Evolutionary conservation across 352 stramenopile genomes (phyloP).

Genomic region (Phytophthora tubulina): DNA sequence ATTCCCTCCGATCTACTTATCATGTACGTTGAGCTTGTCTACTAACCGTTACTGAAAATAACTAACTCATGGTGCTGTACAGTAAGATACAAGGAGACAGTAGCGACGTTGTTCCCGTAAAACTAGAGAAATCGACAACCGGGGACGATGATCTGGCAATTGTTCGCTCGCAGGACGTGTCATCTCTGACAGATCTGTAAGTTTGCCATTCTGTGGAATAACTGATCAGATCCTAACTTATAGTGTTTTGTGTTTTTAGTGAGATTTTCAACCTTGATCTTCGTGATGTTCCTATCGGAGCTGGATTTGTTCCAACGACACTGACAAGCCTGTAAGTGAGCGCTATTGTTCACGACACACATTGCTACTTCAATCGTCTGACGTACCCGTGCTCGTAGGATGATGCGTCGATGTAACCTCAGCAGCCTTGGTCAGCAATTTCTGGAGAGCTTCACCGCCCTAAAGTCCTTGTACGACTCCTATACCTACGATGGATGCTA

Average conservation of each 20-base stretch:
- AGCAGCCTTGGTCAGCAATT: constrained; percentile 40
- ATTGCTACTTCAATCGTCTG: background rate
- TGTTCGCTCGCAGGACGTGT: constrained; percentile 32
- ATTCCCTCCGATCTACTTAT: constrained; percentile 28
- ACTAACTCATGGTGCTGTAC: background rate
- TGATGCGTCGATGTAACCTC: constrained; percentile 43
- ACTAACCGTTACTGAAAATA: background rate
- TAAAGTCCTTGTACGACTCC: constrained; percentile 39
- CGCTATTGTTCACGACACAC: background rate
- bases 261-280: constrained; percentile 52
- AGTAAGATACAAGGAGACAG: constrained; percentile 43
- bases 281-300: constrained; percentile 28
- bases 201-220: background rate
- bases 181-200: constrained; percentile 40
- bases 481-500: background rate
- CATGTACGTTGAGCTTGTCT: constrained; percentile 29
- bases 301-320: constrained; percentile 43
- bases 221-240: background rate
- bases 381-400: constrained; percentile 24
- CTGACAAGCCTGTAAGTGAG: constrained; percentile 43
- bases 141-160: constrained; percentile 35
- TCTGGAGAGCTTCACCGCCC: constrained; percentile 42
- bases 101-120: constrained; percentile 32
- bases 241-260: constrained; percentile 23
- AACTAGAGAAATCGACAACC: constrained; percentile 25